phyloP scores from a whole-genome alignment of 805 yeast genomes.

The Lipomyces sp. region DNA sequence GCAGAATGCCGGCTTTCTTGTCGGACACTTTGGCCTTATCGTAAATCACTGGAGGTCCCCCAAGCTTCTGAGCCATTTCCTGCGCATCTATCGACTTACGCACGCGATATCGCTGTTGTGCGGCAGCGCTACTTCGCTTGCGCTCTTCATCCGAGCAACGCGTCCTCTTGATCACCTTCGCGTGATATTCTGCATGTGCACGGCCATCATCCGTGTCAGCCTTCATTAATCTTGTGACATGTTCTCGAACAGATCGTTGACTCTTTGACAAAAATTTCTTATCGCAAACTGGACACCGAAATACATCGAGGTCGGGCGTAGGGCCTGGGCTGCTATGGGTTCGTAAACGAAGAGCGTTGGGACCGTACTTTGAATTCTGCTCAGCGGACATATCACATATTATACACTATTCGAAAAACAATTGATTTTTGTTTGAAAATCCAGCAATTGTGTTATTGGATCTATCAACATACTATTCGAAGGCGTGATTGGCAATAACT shows the following conservation, averaged over 20 bases:
- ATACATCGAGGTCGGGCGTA: slow-evolving; percentile 20
- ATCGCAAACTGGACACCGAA: slow-evolving; percentile 30
- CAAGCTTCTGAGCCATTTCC: slow-evolving; percentile 21
- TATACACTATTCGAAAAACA: no score
- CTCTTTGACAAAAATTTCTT: slow-evolving; percentile 30
- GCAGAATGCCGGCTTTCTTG: slow-evolving; percentile 25
- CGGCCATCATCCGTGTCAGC: slow-evolving; percentile 23
- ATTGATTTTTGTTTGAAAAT: no score
- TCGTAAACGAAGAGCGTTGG: slow-evolving; percentile 1
- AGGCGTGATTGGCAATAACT: not conserved
- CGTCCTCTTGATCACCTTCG: slow-evolving; percentile 21
- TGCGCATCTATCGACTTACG: slow-evolving; percentile 27
- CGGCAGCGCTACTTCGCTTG: slow-evolving; percentile 25
- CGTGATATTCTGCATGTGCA: slow-evolving; percentile 28
- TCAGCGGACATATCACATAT: not conserved
- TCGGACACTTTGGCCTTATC: slow-evolving; percentile 29
- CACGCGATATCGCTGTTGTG: slow-evolving; percentile 26
- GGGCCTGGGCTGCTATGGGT: not conserved
- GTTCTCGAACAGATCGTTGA: slow-evolving; percentile 28
- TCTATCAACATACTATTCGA: not conserved
- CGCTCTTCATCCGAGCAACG: slow-evolving; percentile 26
- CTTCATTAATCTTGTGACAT: slow-evolving; percentile 27
- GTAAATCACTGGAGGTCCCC: slow-evolving; percentile 28
- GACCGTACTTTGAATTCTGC: slow-evolving; percentile 5
- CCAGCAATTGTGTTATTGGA: no score